A percentile compares a stretch with the other conserved stretches of the same genome.
Conservation (phyloP, 345 rosid genomes). For the Atalantia buxifolia region DNA sequence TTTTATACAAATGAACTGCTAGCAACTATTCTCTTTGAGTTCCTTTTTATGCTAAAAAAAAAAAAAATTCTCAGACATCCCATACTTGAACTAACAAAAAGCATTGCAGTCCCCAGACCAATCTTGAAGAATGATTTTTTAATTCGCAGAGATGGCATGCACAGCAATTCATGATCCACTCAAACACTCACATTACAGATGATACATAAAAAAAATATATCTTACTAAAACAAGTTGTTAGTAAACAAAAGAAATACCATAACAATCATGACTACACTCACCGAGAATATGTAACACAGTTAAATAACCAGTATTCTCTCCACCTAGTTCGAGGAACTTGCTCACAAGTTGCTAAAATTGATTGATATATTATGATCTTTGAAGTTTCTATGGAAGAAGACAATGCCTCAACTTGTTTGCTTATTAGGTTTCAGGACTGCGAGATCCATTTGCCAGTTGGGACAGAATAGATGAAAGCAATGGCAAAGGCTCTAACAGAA, state of each 20-base stretch:
- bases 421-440: neutral
- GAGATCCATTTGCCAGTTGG: neutral
- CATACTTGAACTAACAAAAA: neutral
- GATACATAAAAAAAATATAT: slow-evolving; percentile 3
- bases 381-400: neutral
- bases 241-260: slow-evolving; percentile 8
- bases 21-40: slow-evolving; percentile 30
- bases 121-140: slow-evolving; percentile 3
- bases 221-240: slow-evolving; percentile 1
- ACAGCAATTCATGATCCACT: slow-evolving; percentile 26
- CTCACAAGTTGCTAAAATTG: neutral
- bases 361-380: neutral
- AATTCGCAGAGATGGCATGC: slow-evolving; percentile 20
- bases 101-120: neutral
- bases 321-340: neutral
- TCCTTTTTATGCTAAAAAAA: slow-evolving; percentile 11
- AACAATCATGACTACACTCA: neutral
- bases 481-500: neutral
- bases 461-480: neutral
- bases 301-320: neutral
- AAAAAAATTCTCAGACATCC: slow-evolving; percentile 1
- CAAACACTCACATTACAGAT: neutral
- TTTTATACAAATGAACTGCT: slow-evolving; percentile 24
- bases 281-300: neutral
- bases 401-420: neutral